Evolutionary conservation across 2,329 filamentous ascomycete species (phyloP).

Genomic region (Myriosclerotinia scirpicola): DNA sequence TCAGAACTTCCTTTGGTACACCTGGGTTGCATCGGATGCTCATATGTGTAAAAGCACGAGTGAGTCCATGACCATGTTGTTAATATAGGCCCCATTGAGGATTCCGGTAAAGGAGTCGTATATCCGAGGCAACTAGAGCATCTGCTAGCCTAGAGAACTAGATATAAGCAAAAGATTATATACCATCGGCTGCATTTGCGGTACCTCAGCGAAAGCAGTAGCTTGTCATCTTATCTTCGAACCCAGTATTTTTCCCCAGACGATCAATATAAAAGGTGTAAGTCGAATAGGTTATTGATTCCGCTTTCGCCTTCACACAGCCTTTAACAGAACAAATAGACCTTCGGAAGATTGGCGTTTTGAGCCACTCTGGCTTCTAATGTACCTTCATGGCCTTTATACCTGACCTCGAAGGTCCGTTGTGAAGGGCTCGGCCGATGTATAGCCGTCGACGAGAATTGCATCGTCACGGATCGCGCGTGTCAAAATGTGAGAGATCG

Average conservation of each 20-base stretch:
- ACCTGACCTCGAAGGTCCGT: conserved; percentile 25
- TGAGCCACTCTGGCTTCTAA: conserved; percentile 32
- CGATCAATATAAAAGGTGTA: too few species aligned
- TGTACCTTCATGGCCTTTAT: conserved; percentile 31
- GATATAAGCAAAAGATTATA: too few species aligned
- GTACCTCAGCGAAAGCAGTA: too few species aligned
- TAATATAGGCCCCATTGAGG: conserved; percentile 30
- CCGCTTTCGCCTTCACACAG: conserved; percentile 31
- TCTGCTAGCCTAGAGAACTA: too few species aligned
- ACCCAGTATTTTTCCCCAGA: too few species aligned
- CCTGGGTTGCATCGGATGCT: conserved; percentile 26
- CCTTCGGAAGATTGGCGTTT: conserved; percentile 30
- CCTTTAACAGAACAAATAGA: conserved; percentile 21
- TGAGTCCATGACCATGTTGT: conserved; percentile 28
- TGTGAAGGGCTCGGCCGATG: conserved; percentile 28
- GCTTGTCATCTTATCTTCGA: too few species aligned
- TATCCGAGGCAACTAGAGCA: not conserved
- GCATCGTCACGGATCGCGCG: conserved; percentile 29
- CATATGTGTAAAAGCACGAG: conserved; percentile 31
- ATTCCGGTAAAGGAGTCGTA: conserved; percentile 29
- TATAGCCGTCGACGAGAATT: conserved; percentile 30
- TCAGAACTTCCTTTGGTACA: conserved; percentile 25
- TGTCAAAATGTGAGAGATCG: conserved; percentile 31
- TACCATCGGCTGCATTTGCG: too few species aligned
- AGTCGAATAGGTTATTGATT: conserved; percentile 29